These are phyloP conservation scores for Alloteropsis semialata DNA, from an alignment of 176 grass and related monocot species.

Conservation along the genomic window DNA sequence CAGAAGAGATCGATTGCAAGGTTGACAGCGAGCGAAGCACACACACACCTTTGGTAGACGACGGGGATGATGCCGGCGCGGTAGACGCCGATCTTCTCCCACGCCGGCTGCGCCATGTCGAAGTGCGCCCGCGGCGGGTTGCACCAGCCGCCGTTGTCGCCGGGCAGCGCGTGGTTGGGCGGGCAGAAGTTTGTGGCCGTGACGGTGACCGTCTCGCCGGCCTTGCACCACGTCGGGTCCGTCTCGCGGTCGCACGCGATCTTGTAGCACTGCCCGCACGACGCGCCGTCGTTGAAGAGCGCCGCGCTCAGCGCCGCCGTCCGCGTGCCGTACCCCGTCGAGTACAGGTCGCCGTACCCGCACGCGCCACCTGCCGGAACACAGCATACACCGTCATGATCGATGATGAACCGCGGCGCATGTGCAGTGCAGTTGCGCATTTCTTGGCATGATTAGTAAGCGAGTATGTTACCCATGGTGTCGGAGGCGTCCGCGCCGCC, in stretches of 20 bases:
- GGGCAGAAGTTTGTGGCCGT: slow-evolving; percentile 21
- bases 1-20: no score
- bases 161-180: slow-evolving; percentile 28
- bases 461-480: not conserved
- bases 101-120: slow-evolving; percentile 55
- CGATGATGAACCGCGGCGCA: no score
- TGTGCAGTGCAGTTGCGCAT: no score
- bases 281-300: slow-evolving; percentile 65
- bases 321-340: slow-evolving; percentile 69
- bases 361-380: slow-evolving; percentile 80
- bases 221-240: no score
- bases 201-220: no score
- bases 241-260: no score
- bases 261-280: no score
- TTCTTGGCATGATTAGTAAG: no score
- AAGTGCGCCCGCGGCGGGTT: slow-evolving; percentile 44
- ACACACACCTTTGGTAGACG: not conserved
- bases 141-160: slow-evolving; percentile 51
- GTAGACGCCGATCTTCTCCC: slow-evolving; percentile 45
- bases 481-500: not conserved
- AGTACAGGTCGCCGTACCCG: slow-evolving; percentile 77
- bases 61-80: not conserved
- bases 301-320: slow-evolving; percentile 72
- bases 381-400: no score
- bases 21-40: no score